These are phyloP conservation scores for Termitomyces eurrhizus DNA, from an alignment of 768 basidiomycete genomes.

Conservation along the genomic window DNA sequence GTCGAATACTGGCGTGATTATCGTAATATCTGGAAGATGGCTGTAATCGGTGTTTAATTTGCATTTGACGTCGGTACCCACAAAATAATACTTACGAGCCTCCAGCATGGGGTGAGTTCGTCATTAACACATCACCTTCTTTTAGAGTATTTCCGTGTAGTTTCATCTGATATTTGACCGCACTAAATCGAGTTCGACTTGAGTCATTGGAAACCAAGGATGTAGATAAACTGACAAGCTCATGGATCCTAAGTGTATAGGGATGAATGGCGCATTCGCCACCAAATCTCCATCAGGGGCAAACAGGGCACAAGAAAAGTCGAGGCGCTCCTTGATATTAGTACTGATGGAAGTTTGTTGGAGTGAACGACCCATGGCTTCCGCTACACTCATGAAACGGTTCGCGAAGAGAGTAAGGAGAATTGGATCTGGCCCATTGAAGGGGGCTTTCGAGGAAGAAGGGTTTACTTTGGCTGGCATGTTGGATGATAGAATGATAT, in stretches of 20 bases:
- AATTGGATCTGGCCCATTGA: conserved; percentile 73
- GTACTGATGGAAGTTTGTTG: conserved; percentile 91
- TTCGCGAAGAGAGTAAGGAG: conserved; percentile 90
- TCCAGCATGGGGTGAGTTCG: conserved; percentile 86
- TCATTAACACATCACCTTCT: conserved; percentile 92
- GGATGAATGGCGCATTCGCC: conserved; percentile 91
- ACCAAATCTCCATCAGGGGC: conserved; percentile 93
- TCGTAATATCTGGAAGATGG: conserved; percentile 74
- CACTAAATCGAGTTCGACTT: conserved; percentile 35
- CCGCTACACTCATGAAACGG: conserved; percentile 96
- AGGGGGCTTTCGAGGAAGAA: conserved; percentile 13
- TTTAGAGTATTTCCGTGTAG: conserved; percentile 65
- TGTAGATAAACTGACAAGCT: conserved; percentile 61
- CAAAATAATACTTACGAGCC: conserved; percentile 61
- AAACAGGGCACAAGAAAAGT: conserved; percentile 94
- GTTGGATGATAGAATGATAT: neutral
- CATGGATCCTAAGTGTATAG: conserved; percentile 86
- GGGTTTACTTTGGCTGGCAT: neutral
- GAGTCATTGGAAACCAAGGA: neutral
- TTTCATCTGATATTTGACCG: conserved; percentile 88
- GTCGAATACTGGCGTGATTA: conserved; percentile 91
- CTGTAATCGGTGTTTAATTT: conserved; percentile 17
- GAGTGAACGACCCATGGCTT: conserved; percentile 90
- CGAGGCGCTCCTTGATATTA: conserved; percentile 94
- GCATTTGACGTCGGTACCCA: neutral